Percentiles rank a stretch among this genome's conserved stretches.
These are phyloP conservation scores for Colletotrichum sp. DNA, from an alignment of 2,329 filamentous ascomycete species.

Conservation along the genomic window DNA sequence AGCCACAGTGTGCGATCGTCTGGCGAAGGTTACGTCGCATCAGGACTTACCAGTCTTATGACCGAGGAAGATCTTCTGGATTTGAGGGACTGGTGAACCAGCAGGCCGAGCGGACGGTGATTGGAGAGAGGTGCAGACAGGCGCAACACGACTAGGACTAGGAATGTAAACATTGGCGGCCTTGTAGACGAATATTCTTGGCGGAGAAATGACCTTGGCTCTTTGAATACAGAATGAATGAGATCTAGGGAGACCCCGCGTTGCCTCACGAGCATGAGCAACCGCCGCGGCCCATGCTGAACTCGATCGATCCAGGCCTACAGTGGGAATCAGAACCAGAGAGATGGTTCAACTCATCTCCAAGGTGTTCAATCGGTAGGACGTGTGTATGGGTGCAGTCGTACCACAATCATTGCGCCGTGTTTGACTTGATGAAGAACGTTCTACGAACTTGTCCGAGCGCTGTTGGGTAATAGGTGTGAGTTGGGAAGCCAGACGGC, in stretches of 20 bases:
- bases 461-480: background rate
- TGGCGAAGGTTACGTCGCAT: background rate
- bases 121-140: background rate
- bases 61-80: background rate
- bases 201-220: background rate
- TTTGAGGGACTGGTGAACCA: background rate
- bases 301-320: background rate
- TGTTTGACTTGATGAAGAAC: background rate
- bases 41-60: background rate
- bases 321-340: background rate
- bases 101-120: background rate
- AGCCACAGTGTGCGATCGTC: background rate
- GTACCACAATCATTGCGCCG: background rate
- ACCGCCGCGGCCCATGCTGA: background rate
- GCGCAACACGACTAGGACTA: background rate
- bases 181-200: background rate
- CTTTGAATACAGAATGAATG: background rate
- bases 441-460: background rate
- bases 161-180: background rate
- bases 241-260: background rate
- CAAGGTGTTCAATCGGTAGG: background rate
- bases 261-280: background rate
- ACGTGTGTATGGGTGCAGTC: background rate
- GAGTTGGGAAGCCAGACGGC: background rate
- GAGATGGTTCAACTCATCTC: background rate